Base-by-base conservation (phyloP, 108 stramenopile species). In the Skeletonema marinoi region DNA sequence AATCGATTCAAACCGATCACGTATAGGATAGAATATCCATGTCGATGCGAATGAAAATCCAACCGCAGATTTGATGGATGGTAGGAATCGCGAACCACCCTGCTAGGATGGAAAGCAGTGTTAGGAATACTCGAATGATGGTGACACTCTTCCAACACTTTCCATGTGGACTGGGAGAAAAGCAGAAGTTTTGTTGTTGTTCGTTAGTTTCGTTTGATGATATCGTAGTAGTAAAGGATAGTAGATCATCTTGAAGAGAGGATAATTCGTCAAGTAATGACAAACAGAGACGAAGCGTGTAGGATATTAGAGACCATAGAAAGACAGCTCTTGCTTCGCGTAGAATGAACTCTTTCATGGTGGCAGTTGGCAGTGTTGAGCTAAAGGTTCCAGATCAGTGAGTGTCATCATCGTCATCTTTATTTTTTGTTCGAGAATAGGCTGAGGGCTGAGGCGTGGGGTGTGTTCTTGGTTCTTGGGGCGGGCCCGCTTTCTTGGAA, bases 31-130 rank as follows among this genome's bases (percentile, higher is more conserved):
- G 19, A 66, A 13, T 29, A 35, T 41, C 41, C 41, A 74, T 17
- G 73, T 74, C 1, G 73, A 74, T 38, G 44, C 73, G 33, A 65
- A 74, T 19, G 64, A 65, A 51, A 74, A 74, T 38, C 73, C 73
- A 54, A 48, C 64, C 0, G 29, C 30, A 6, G 73, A 32, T 17
- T 56, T 54, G 17, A 65, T 42, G 4, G 64, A 16, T 4, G 73
- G 73, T 25, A 74, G 1, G 3, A 65, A 5, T 33, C 46, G 25
- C 38, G 11, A 19, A 7, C 65, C 64, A 74, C 0, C 73, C 46
- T 21, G 73, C 73, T 4, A 65, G 17, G 17, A 74, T 64, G 5
- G 73, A 65, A 25, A 48, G 3, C 3, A 65, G 4, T 10, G 50
- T 25, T 2, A 65, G 42, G 2, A 41, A 8, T 21, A 14, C 72